Conservation (phyloP, 2,329 filamentous ascomycete genomes). For the Aspergillus alliaceus region DNA sequence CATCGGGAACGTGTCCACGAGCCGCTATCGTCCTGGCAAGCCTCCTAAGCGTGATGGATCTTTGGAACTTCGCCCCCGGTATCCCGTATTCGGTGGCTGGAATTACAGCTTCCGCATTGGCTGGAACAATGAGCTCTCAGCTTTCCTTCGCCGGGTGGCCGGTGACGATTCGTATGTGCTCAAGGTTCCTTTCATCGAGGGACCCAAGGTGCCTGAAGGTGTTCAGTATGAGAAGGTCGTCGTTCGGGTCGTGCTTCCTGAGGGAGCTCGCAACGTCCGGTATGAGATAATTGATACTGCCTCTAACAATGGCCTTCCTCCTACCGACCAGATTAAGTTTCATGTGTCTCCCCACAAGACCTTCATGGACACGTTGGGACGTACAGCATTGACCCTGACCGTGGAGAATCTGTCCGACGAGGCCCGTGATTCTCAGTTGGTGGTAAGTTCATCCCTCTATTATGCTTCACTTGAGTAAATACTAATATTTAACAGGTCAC, state of each 20-base stretch:
- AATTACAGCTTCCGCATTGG: conserved; percentile 96
- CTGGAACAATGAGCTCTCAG: conserved; percentile 84
- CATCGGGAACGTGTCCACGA: conserved; percentile 96
- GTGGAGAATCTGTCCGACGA: conserved; percentile 90
- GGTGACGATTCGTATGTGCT: conserved; percentile 73
- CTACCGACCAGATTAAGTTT: conserved; percentile 54
- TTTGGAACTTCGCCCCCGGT: conserved; percentile 88
- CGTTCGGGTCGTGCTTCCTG: conserved; percentile 81
- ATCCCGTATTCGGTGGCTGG: conserved; percentile 96
- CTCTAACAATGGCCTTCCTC: conserved; percentile 64
- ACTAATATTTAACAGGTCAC: conserved; percentile 54
- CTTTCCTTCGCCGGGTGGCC: conserved; percentile 66
- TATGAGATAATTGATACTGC: conserved; percentile 75
- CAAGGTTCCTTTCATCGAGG: conserved; percentile 90
- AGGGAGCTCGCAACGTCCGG: conserved; percentile 68
- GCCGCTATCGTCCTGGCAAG: conserved; percentile 66
- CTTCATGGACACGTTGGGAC: conserved; percentile 90
- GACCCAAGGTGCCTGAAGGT: conserved; percentile 81
- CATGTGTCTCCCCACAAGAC: conserved; percentile 72
- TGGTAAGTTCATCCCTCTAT: conserved; percentile 49
- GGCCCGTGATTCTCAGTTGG: conserved; percentile 75
- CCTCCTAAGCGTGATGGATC: conserved; percentile 73
- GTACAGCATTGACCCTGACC: conserved; percentile 76
- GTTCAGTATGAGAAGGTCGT: conserved; percentile 80
- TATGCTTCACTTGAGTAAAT: background rate